phyloP scores from a whole-genome alignment of 441 rosid genomes.

The Jatropha podagrica region DNA sequence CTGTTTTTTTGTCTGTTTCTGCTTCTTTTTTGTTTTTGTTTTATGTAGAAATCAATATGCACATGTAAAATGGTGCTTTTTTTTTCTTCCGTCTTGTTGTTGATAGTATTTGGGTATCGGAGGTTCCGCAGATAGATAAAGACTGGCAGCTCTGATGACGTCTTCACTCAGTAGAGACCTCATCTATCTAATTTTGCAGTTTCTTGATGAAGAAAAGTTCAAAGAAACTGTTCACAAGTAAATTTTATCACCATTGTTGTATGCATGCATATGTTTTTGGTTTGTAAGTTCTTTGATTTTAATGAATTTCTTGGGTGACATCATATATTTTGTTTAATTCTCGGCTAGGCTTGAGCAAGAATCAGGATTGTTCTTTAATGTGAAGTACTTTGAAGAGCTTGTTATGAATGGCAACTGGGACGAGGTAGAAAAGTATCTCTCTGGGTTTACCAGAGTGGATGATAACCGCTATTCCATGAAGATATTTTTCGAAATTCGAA shows the following conservation, averaged over 20 bases:
- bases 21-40: not conserved
- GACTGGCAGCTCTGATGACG: conserved; percentile 35
- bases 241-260: not conserved
- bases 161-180: conserved; percentile 50
- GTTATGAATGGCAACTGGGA: conserved; percentile 49
- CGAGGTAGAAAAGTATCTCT: conserved; percentile 52
- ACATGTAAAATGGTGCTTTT: not conserved
- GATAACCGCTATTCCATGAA: conserved; percentile 55
- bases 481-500: conserved; percentile 55
- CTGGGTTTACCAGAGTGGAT: conserved; percentile 49
- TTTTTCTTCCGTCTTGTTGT: not conserved
- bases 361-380: conserved; percentile 49
- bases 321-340: conserved; percentile 4
- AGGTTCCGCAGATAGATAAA: conserved; percentile 10
- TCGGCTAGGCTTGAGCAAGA: conserved; percentile 56
- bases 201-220: conserved; percentile 55
- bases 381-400: conserved; percentile 50
- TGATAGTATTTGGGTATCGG: not conserved
- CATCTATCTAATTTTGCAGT: conserved; percentile 52
- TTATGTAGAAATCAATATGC: not conserved
- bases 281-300: not conserved
- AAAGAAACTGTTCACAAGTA: conserved; percentile 51
- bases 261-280: not conserved
- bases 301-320: not conserved
- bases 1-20: conserved; percentile 20